phyloP scores from a whole-genome alignment of 2,329 filamentous ascomycete genomes.

The Spiromastix sp. region DNA sequence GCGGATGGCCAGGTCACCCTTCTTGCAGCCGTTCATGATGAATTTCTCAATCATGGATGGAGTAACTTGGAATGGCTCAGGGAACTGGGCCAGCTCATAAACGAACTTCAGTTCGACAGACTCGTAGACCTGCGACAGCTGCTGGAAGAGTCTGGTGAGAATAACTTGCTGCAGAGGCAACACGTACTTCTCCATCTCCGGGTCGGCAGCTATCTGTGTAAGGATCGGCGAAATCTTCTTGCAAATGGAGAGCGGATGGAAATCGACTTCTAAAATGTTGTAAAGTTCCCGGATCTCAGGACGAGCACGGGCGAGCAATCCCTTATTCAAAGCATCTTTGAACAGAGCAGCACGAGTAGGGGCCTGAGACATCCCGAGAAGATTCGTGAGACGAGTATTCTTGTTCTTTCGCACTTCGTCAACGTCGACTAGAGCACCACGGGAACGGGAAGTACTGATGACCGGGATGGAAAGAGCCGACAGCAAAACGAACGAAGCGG shows the following conservation, averaged over 20 bases:
- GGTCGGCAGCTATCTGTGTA: conserved; percentile 80
- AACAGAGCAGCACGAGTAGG: conserved; percentile 85
- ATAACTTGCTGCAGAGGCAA: conserved; percentile 95
- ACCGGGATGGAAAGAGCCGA: conserved; percentile 96
- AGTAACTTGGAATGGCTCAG: conserved; percentile 88
- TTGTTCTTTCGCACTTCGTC: conserved; percentile 98
- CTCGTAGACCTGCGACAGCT: conserved; percentile 97
- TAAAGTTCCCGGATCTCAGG: conserved; percentile 95
- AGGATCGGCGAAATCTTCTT: conserved; percentile 97
- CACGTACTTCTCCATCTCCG: conserved; percentile 97
- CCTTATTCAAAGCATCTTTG: conserved; percentile 92
- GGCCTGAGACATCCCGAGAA: conserved; percentile 83
- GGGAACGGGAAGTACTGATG: conserved; percentile 94
- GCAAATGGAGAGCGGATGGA: conserved; percentile 97
- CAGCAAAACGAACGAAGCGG: conserved; percentile 88
- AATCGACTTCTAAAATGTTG: conserved; percentile 98
- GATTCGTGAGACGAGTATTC: conserved; percentile 91
- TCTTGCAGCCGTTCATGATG: conserved; percentile 99
- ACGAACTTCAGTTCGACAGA: conserved; percentile 93
- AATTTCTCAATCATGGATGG: conserved; percentile 95
- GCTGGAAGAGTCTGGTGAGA: conserved; percentile 94
- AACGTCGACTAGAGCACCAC: conserved; percentile 90
- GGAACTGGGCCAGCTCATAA: conserved; percentile 86
- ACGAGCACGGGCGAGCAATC: conserved; percentile 79
- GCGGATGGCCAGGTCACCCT: conserved; percentile 91